Percentiles rank a stretch among this genome's conserved stretches.
These are phyloP conservation scores for Camellia japonica DNA, from an alignment of 148 eudicot genomes.

Conservation along the genomic window DNA sequence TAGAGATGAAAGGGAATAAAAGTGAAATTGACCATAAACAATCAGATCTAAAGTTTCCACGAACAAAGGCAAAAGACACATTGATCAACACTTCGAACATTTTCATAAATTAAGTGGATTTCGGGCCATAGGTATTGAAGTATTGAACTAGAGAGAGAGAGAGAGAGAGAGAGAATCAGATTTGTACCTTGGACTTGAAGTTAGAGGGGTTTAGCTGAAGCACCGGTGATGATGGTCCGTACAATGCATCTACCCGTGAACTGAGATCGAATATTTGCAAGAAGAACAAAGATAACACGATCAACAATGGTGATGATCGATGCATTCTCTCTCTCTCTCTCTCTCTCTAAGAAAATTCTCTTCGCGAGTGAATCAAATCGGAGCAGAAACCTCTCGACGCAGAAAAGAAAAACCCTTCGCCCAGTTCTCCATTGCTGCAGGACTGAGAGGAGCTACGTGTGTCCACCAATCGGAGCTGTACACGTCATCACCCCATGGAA, in stretches of 20 bases:
- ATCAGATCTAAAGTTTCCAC: too few relatives aligned
- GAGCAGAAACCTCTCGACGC: conserved; percentile 18
- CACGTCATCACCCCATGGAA: conserved; percentile 25
- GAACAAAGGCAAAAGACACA: neutral
- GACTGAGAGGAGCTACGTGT: conserved; percentile 33
- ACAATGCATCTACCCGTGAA: conserved; percentile 51
- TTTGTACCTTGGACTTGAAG: conserved; percentile 79
- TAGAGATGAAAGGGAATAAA: too few relatives aligned
- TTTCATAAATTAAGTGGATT: neutral
- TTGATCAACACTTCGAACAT: neutral
- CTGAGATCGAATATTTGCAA: conserved; percentile 18
- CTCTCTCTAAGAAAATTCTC: neutral
- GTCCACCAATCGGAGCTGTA: conserved; percentile 26
- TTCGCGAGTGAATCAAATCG: neutral
- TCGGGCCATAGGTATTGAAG: neutral
- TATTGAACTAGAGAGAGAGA: too few relatives aligned
- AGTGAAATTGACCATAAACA: too few relatives aligned
- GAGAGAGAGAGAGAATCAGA: neutral
- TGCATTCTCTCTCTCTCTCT: conserved; percentile 19
- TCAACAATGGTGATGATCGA: conserved; percentile 7
- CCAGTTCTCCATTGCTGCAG: conserved; percentile 3
- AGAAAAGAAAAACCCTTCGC: conserved; percentile 24
- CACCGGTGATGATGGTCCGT: conserved; percentile 77
- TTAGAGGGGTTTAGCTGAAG: conserved; percentile 76
- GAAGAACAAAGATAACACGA: conserved; percentile 10